These are phyloP conservation scores for Kwoniella mangroviensis DNA, from an alignment of 768 basidiomycete species.

Conservation along the genomic window DNA sequence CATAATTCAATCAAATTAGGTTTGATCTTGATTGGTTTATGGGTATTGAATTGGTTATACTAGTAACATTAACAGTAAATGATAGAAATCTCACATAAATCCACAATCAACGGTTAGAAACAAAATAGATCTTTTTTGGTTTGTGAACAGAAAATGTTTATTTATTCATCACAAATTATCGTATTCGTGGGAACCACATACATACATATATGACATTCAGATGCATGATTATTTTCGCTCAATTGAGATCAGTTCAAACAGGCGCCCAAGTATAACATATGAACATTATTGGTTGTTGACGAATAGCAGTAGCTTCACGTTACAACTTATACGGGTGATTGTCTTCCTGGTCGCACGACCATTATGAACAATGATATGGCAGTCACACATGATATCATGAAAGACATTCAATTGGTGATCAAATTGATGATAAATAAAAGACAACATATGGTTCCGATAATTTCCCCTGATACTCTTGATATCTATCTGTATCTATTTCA, in stretches of 20 bases:
- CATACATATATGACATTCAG: not conserved
- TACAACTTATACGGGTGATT: too few relatives aligned
- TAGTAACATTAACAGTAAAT: slow-evolving; percentile 17
- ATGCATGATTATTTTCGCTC: not conserved
- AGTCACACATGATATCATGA: too few relatives aligned
- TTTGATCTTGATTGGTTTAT: slow-evolving; percentile 63
- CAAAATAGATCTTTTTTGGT: not conserved
- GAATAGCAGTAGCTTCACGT: not conserved
- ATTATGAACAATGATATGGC: too few relatives aligned
- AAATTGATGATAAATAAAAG: not conserved
- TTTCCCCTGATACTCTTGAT: not conserved
- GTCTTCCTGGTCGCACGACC: too few relatives aligned
- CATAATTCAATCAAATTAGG: slow-evolving; percentile 62
- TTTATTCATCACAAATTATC: not conserved
- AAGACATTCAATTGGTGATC: not conserved
- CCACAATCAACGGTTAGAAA: not conserved
- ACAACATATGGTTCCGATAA: not conserved
- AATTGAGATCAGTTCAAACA: too few relatives aligned
- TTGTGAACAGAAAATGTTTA: not conserved
- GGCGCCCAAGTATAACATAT: too few relatives aligned
- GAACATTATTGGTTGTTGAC: not conserved
- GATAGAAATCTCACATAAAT: too few relatives aligned
- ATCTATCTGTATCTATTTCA: not conserved
- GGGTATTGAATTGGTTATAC: slow-evolving; percentile 69
- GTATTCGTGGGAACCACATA: too few relatives aligned